Percentiles rank a stretch among this genome's conserved stretches.
phyloP scores from a whole-genome alignment of 139 green algal genomes.

The Ettlia oleoabundans region DNA sequence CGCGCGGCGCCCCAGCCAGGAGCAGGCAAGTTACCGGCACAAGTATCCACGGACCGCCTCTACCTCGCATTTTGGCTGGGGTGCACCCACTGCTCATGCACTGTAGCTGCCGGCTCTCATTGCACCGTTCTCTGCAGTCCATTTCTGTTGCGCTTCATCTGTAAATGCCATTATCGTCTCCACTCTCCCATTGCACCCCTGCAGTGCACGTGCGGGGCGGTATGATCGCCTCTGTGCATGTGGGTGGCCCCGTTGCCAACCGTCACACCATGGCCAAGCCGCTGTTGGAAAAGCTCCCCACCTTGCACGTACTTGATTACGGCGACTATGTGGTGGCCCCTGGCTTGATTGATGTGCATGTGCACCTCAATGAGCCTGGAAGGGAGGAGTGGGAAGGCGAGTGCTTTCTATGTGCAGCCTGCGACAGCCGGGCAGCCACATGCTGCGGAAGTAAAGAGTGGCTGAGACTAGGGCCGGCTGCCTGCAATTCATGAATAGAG shows the following conservation, averaged over 20 bases:
- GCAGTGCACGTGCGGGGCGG: slow-evolving; percentile 50
- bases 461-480: too few relatives aligned
- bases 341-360: slow-evolving; percentile 92
- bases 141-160: not conserved
- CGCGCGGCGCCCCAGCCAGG: not conserved
- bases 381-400: slow-evolving; percentile 84
- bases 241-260: not conserved
- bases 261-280: not conserved
- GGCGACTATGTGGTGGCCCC: slow-evolving; percentile 74
- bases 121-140: not conserved
- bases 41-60: too few relatives aligned
- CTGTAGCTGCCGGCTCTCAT: not conserved
- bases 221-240: slow-evolving; percentile 36
- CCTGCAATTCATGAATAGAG: too few relatives aligned
- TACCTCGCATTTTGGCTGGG: too few relatives aligned
- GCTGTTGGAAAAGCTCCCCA: not conserved
- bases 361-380: slow-evolving; percentile 96
- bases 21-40: slow-evolving; percentile 3
- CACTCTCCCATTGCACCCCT: not conserved
- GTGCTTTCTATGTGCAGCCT: too few relatives aligned
- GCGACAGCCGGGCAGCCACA: too few relatives aligned
- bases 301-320: slow-evolving; percentile 36
- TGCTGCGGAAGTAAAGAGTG: too few relatives aligned
- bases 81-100: not conserved
- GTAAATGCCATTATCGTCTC: not conserved